These are phyloP conservation scores for Pueraria montana DNA, from an alignment of 306 rosid genomes.

Conservation along the genomic window DNA sequence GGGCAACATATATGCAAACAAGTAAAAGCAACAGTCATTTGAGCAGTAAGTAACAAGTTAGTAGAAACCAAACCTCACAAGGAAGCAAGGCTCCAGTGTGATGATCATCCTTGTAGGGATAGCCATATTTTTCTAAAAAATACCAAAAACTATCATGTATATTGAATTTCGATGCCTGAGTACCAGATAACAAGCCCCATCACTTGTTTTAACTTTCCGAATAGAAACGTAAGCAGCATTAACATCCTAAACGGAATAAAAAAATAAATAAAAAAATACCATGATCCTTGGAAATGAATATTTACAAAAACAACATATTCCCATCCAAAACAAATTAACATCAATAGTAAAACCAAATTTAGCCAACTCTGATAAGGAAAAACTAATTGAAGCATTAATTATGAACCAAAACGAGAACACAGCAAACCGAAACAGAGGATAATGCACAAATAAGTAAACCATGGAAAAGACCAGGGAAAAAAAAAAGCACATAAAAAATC, in stretches of 20 bases:
- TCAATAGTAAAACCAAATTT: not conserved
- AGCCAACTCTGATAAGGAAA: slow-evolving; percentile 28
- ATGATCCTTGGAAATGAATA: slow-evolving; percentile 19
- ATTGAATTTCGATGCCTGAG: slow-evolving; percentile 63
- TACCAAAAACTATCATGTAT: slow-evolving; percentile 65
- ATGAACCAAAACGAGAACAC: slow-evolving; percentile 9
- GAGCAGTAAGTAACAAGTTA: slow-evolving; percentile 39
- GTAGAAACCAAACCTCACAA: slow-evolving; percentile 75
- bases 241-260: slow-evolving; percentile 59
- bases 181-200: slow-evolving; percentile 74
- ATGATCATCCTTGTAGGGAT: slow-evolving; percentile 67
- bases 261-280: slow-evolving; percentile 25
- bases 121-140: slow-evolving; percentile 82
- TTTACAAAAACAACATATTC: not conserved
- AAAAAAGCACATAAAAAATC: too few species aligned
- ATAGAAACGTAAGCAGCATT: slow-evolving; percentile 76
- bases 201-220: slow-evolving; percentile 71
- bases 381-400: slow-evolving; percentile 28
- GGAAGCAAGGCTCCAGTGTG: slow-evolving; percentile 88
- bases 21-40: slow-evolving; percentile 2
- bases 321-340: slow-evolving; percentile 32
- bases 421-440: not conserved
- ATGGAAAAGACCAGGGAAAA: too few species aligned
- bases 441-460: slow-evolving; percentile 8
- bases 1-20: slow-evolving; percentile 16